Evolutionary conservation across 2,329 filamentous ascomycete genomes (phyloP).

Genomic region (Tolypocladium nubicola): DNA sequence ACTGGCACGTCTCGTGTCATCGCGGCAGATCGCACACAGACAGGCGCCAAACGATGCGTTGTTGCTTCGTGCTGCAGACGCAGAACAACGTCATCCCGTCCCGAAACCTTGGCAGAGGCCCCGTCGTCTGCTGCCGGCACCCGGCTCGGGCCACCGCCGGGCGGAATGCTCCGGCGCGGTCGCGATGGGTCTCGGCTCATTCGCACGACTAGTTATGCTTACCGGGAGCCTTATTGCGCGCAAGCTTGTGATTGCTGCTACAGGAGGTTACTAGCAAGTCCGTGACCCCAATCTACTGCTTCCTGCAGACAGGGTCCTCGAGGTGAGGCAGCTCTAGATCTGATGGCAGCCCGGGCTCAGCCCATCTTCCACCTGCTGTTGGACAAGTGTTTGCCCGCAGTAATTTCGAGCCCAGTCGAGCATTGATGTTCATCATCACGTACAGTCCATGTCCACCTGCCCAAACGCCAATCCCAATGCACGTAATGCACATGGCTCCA

Average conservation of each 20-base stretch:
- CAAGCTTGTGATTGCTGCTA: no score
- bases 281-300: no score
- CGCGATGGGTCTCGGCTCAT: background rate
- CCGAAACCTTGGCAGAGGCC: background rate
- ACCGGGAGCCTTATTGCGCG: background rate
- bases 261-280: no score
- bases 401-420: background rate
- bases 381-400: background rate
- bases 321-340: no score
- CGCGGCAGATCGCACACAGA: background rate
- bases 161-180: background rate
- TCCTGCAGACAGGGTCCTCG: no score
- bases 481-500: background rate
- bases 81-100: background rate
- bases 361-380: background rate
- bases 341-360: no score
- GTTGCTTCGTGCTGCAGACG: background rate
- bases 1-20: background rate
- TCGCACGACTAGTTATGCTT: background rate
- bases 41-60: background rate
- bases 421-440: background rate
- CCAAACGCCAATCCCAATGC: background rate
- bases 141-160: background rate
- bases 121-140: background rate
- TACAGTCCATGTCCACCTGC: background rate